phyloP scores from a whole-genome alignment of 495 filamentous ascomycete genomes.

The Terfezia boudieri region DNA sequence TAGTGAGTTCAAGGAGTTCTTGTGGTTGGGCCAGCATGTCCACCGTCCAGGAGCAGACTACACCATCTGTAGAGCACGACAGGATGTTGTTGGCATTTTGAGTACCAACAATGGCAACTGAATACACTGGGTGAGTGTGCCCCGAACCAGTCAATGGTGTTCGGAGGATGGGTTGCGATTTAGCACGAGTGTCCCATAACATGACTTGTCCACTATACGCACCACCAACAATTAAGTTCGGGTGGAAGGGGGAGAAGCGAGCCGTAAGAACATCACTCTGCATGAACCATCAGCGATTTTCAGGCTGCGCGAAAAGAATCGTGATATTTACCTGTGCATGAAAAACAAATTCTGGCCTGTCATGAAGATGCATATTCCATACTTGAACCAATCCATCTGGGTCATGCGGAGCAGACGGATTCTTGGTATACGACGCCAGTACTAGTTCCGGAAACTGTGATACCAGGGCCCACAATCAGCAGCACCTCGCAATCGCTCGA shows the following conservation, averaged over 20 bases:
- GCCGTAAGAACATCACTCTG: slow-evolving; percentile 77
- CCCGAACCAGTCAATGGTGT: slow-evolving; percentile 81
- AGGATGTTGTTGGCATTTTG: slow-evolving; percentile 98
- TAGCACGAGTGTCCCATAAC: slow-evolving; percentile 89
- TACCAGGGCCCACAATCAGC: neutral
- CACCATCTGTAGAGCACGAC: slow-evolving; percentile 84
- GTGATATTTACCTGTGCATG: slow-evolving; percentile 40
- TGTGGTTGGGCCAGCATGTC: slow-evolving; percentile 94
- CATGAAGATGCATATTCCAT: slow-evolving; percentile 88
- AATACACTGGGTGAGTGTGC: slow-evolving; percentile 92
- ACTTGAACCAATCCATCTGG: slow-evolving; percentile 86
- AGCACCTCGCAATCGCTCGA: slow-evolving; percentile 9
- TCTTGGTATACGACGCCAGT: slow-evolving; percentile 88
- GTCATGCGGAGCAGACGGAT: slow-evolving; percentile 81
- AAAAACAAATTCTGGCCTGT: slow-evolving; percentile 86
- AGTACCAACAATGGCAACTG: slow-evolving; percentile 82
- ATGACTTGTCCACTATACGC: slow-evolving; percentile 92
- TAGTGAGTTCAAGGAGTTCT: slow-evolving; percentile 65
- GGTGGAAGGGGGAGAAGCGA: slow-evolving; percentile 93
- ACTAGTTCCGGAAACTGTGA: slow-evolving; percentile 66
- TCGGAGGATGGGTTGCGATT: slow-evolving; percentile 75
- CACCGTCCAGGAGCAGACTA: slow-evolving; percentile 86
- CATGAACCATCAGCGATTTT: neutral
- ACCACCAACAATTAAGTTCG: slow-evolving; percentile 82
- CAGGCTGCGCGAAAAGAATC: neutral